These are phyloP conservation scores for Monotropa hypopitys DNA, from an alignment of 179 eudicot genomes.

Conservation along the genomic window DNA sequence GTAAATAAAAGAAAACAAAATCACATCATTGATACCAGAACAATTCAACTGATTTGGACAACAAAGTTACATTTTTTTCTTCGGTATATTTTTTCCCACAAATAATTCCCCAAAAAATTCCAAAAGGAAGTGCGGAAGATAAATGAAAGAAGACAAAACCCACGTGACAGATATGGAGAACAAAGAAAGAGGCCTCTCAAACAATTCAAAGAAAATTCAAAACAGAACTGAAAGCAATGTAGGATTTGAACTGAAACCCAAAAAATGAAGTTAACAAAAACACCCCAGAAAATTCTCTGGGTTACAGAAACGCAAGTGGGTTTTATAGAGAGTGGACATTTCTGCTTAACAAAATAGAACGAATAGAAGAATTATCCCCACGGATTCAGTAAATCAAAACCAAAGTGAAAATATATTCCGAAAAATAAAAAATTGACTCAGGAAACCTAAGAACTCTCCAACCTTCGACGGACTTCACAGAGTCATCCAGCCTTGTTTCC, in stretches of 20 bases:
- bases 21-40: background rate
- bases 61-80: background rate
- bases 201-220: background rate
- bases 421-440: background rate
- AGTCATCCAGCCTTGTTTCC: no score
- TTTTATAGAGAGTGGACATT: background rate
- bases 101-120: background rate
- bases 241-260: background rate
- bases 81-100: background rate
- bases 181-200: background rate
- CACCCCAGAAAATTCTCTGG: background rate
- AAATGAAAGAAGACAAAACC: background rate
- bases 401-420: background rate
- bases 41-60: background rate
- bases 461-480: no score
- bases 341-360: background rate
- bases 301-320: background rate
- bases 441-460: background rate
- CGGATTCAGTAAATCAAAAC: background rate
- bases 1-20: background rate
- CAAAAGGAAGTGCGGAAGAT: background rate
- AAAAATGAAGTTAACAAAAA: background rate
- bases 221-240: background rate
- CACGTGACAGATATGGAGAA: background rate
- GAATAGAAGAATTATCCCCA: background rate